These are phyloP conservation scores for Cercospora janseana DNA, from an alignment of 2,329 filamentous ascomycete genomes.

Conservation along the genomic window DNA sequence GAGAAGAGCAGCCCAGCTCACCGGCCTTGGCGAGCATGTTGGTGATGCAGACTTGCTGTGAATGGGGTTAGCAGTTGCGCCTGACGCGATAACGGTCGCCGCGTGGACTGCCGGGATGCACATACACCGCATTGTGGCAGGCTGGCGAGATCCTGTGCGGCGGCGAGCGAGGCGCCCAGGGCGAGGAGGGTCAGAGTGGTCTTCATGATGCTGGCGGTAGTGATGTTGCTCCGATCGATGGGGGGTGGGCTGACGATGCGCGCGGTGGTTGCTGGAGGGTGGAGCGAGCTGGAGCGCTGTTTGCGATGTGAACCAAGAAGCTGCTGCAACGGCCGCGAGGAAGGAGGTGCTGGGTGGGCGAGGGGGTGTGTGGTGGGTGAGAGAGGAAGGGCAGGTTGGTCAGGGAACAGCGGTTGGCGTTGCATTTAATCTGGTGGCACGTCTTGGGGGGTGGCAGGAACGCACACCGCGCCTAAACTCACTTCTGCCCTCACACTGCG, in stretches of 20 bases:
- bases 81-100: constrained; percentile 3
- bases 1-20: constrained; percentile 34
- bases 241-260: no score
- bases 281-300: neutral
- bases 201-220: constrained; percentile 37
- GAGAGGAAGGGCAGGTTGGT: neutral
- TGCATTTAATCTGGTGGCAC: neutral
- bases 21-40: constrained; percentile 39
- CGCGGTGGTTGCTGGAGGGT: neutral
- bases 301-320: constrained; percentile 1
- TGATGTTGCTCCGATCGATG: constrained; percentile 1
- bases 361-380: neutral
- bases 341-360: neutral
- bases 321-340: neutral
- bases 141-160: constrained; percentile 35
- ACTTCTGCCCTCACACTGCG: neutral
- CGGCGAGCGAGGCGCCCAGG: constrained; percentile 36
- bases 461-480: neutral
- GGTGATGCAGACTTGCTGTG: constrained; percentile 38
- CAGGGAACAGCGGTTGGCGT: neutral
- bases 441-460: neutral
- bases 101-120: constrained; percentile 12
- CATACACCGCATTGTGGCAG: constrained; percentile 41
- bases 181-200: constrained; percentile 32
- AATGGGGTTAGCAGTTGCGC: constrained; percentile 11